These are phyloP conservation scores for Telopea speciosissima DNA, from an alignment of 177 flowering plant genomes.

Conservation along the genomic window DNA sequence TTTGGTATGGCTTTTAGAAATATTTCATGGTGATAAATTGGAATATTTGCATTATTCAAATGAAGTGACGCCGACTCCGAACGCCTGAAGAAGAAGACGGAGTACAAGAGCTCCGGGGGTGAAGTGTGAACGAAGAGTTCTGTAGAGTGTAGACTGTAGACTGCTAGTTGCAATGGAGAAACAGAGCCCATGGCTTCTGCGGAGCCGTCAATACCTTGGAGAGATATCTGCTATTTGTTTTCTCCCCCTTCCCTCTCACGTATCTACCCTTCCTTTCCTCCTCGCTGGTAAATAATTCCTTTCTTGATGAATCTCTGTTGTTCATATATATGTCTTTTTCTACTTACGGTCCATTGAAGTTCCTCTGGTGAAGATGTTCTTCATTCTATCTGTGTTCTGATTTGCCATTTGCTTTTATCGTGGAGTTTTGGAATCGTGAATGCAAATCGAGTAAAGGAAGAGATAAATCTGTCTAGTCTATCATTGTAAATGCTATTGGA, in stretches of 20 bases:
- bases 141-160: constrained; percentile 9
- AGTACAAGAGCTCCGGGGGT: too few relatives aligned
- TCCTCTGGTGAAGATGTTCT: not conserved
- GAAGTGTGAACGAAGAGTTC: too few relatives aligned
- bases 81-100: too few relatives aligned
- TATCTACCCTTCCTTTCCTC: constrained; percentile 64
- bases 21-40: too few relatives aligned
- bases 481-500: too few relatives aligned
- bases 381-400: not conserved
- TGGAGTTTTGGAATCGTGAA: not conserved
- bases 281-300: constrained; percentile 47
- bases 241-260: constrained; percentile 43
- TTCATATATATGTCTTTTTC: not conserved
- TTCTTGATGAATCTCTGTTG: too few relatives aligned
- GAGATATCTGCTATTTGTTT: constrained; percentile 93
- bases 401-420: not conserved
- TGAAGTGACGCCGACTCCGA: too few relatives aligned
- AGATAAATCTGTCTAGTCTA: not conserved
- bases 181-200: constrained; percentile 29
- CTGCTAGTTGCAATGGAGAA: constrained; percentile 23
- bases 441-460: not conserved
- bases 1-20: too few relatives aligned
- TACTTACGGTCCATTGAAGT: not conserved
- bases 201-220: constrained; percentile 63
- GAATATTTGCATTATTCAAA: too few relatives aligned